Conservation (phyloP, 441 rosid genomes). For the Adansonia grandidieri region DNA sequence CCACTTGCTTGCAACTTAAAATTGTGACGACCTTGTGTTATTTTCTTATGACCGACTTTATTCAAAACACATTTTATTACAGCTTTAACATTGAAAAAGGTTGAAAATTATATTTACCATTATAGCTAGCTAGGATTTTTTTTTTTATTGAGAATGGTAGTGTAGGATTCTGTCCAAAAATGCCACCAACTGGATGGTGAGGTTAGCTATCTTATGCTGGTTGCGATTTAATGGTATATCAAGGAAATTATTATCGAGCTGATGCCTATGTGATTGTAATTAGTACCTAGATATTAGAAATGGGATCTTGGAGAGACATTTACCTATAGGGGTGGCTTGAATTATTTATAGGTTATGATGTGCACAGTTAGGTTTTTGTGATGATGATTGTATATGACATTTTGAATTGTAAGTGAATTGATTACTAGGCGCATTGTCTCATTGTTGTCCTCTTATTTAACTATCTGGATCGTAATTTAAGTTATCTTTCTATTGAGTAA, state of each 20-base stretch:
- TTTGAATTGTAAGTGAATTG: not conserved
- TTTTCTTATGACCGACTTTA: not conserved
- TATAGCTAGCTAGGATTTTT: not conserved
- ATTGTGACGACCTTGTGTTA: conserved; percentile 1
- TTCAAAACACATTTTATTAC: not conserved
- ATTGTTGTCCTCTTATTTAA: not conserved
- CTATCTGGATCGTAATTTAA: not conserved
- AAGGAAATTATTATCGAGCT: not conserved
- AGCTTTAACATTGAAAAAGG: not conserved
- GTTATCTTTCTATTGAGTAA: not conserved
- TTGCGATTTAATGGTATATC: not conserved
- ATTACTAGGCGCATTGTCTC: not conserved
- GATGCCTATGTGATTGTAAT: not conserved
- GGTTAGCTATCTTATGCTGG: conserved; percentile 18
- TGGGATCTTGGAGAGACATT: not conserved
- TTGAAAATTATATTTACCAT: not conserved
- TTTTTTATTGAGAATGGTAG: not conserved
- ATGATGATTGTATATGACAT: not conserved
- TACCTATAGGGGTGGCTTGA: not conserved
- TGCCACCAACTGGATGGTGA: not conserved
- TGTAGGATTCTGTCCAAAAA: conserved; percentile 4
- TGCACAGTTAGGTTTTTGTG: not conserved
- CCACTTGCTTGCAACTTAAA: not conserved
- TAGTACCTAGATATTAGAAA: conserved; percentile 7
- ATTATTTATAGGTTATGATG: not conserved